Base-by-base conservation (phyloP, 805 yeast species). In the Teunomyces kruisii region DNA sequence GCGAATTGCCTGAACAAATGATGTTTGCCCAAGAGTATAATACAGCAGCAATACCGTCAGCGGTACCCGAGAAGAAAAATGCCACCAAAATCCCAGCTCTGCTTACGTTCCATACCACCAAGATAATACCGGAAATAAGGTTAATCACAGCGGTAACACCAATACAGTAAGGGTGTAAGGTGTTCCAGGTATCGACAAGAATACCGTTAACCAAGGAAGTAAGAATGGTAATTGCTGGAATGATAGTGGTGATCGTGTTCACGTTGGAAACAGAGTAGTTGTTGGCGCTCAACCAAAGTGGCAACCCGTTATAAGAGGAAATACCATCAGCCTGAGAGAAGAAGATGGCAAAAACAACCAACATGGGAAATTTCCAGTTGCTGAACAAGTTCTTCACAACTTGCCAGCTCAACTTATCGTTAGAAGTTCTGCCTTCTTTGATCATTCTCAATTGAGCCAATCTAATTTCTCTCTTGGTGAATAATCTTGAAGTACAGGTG, bases 191-290 rank as follows among this genome's bases (percentile, higher is more conserved):
- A 47, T 62, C 67, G 9, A 53, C 63, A 17, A 58, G 44, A 13
- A 58, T 46, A n/a, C 63, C 65, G 27, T 61, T 62, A 26, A 62
- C 33, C 19, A 62, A 45, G 9, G 65, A 56, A 39, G 56, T 42
- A 24, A 54, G 47, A 13, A 56, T 56, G 9, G 63, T 58, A 26
- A 81, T 58, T n/a, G 79, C 83, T 1, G 86, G 84, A 1, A 85
- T 79, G 12, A 79, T 49, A 2, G 82, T 71, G 12, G 81, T 67
- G 40, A 78, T 61, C 43, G 79, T 68, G 55, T 81, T 80, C 15
- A 80, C 61, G 46, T 66, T 64, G 1, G 70, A 72, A 36, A 71
- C 64, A 0, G 73, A 56, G 54, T 72, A 81, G 29, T 67, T 64
- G 14, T 45, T 42, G 4, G 47, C 42, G 28, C 39, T 46, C 26